phyloP scores from a whole-genome alignment of 805 yeast genomes.

The Wickerhamiella sergipiensis region DNA sequence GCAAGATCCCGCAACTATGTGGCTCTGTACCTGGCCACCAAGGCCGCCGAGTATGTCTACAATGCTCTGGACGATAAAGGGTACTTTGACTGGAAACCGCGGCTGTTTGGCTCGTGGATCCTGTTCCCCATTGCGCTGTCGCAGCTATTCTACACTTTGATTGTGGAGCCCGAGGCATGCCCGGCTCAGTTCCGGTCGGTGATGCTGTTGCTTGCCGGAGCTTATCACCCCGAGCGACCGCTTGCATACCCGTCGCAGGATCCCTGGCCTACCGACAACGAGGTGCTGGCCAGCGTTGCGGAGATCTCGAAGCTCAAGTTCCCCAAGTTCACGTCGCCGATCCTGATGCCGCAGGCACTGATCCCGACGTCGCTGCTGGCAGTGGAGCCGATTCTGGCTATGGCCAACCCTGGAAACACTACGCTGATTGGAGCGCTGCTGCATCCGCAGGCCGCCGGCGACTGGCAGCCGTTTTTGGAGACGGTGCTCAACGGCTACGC shows the following conservation, averaged over 20 bases:
- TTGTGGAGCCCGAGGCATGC: slow-evolving; percentile 24
- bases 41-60: slow-evolving; percentile 25
- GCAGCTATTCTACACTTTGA: slow-evolving; percentile 26
- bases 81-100: slow-evolving; percentile 22
- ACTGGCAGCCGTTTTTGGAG: slow-evolving; percentile 16
- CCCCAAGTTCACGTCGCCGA: slow-evolving; percentile 23
- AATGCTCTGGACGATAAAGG: slow-evolving; percentile 25
- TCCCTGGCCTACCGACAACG: slow-evolving; percentile 24
- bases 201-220: slow-evolving; percentile 21
- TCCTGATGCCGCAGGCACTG: slow-evolving; percentile 16
- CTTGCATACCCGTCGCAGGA: slow-evolving; percentile 18
- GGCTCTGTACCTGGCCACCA: slow-evolving; percentile 23
- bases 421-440: slow-evolving; percentile 23
- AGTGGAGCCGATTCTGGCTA: slow-evolving; percentile 18
- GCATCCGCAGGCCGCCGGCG: slow-evolving; percentile 21
- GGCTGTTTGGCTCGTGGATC: slow-evolving; percentile 27
- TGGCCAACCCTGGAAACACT: slow-evolving; percentile 24
- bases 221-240: slow-evolving; percentile 22
- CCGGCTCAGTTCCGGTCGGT: slow-evolving; percentile 22
- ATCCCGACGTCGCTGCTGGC: slow-evolving; percentile 12
- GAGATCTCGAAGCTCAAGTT: slow-evolving; percentile 21
- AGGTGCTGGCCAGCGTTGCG: slow-evolving; percentile 22
- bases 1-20: slow-evolving; percentile 13
- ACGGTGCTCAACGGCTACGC: slow-evolving; percentile 17
- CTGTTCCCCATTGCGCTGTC: slow-evolving; percentile 29